These are phyloP conservation scores for Verticillium alfalfae DNA, from an alignment of 2,329 filamentous ascomycete species.

Conservation along the genomic window DNA sequence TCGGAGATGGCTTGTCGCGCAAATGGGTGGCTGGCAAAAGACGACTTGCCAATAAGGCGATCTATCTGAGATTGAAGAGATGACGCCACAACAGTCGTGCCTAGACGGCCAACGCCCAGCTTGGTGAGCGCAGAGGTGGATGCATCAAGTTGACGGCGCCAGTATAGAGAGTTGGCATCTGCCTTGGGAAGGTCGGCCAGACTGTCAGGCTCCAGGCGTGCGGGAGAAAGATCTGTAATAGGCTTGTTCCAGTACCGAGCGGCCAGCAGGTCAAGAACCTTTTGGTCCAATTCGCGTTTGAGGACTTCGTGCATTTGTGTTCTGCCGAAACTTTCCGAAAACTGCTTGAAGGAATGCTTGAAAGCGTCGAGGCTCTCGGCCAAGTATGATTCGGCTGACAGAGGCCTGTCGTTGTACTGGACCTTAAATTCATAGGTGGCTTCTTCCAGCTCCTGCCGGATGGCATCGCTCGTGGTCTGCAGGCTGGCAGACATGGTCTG, in stretches of 20 bases:
- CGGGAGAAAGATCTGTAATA: constrained; percentile 69
- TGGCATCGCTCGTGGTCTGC: constrained; percentile 83
- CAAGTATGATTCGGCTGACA: constrained; percentile 93
- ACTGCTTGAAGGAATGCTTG: constrained; percentile 96
- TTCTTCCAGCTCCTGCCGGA: constrained; percentile 91
- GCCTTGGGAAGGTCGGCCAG: constrained; percentile 78
- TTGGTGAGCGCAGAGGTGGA: constrained; percentile 89
- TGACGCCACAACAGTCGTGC: constrained; percentile 84
- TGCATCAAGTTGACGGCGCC: constrained; percentile 90
- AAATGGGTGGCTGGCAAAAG: constrained; percentile 85
- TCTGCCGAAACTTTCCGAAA: constrained; percentile 83
- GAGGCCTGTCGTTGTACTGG: constrained; percentile 93
- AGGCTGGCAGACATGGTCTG: constrained; percentile 94
- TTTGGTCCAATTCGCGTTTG: constrained; percentile 89
- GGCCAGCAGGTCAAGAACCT: constrained; percentile 86
- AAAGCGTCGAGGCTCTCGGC: constrained; percentile 93
- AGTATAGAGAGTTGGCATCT: constrained; percentile 79
- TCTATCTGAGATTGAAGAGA: constrained; percentile 85
- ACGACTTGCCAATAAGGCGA: constrained; percentile 69
- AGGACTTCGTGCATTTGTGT: constrained; percentile 84
- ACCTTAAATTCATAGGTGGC: constrained; percentile 99
- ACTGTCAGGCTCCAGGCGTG: constrained; percentile 63
- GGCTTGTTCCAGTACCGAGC: constrained; percentile 98
- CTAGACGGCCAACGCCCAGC: constrained; percentile 84
- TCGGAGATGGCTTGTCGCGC: constrained; percentile 90